Conservation (phyloP, 1,284 basidiomycete genomes). For the Heterobasidion occidentale region DNA sequence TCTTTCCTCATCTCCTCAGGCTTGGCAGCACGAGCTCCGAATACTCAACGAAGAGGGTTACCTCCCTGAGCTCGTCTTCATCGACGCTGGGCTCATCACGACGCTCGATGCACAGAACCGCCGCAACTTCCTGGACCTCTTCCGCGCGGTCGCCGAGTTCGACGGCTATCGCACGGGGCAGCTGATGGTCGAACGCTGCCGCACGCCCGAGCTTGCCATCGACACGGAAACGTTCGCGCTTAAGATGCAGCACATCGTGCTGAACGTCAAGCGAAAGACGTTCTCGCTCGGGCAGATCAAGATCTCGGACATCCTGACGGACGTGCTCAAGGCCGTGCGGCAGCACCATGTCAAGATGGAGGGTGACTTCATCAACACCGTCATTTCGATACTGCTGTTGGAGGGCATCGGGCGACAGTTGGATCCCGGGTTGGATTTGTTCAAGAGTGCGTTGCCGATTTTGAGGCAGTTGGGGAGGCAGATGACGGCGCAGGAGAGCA, state of each 20-base stretch:
- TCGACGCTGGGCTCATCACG: constrained; percentile 94
- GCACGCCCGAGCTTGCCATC: constrained; percentile 85
- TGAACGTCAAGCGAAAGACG: constrained; percentile 92
- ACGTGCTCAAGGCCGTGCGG: constrained; percentile 84
- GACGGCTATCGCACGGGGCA: constrained; percentile 93
- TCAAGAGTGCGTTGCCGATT: constrained; percentile 89
- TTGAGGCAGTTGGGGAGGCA: constrained; percentile 82
- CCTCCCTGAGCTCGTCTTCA: constrained; percentile 91
- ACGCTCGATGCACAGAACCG: constrained; percentile 78
- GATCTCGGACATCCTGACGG: constrained; percentile 87
- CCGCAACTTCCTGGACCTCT: constrained; percentile 93
- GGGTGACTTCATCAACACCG: constrained; percentile 97
- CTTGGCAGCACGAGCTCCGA: constrained; percentile 71
- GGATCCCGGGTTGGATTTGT: constrained; percentile 89
- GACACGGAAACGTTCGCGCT: constrained; percentile 94
- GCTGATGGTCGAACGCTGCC: constrained; percentile 94
- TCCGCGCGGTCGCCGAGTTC: constrained; percentile 92
- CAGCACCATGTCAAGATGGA: constrained; percentile 98
- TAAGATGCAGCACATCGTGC: constrained; percentile 94
- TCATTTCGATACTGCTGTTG: constrained; percentile 87
- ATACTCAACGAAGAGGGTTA: constrained; percentile 68
- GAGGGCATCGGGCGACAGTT: constrained; percentile 96
- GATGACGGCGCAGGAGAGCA: constrained; percentile 75
- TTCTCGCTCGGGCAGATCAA: constrained; percentile 95
- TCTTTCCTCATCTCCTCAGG: constrained; percentile 46